phyloP scores from a whole-genome alignment of 2,329 filamentous ascomycete species.

The Ophiostoma australiae region DNA sequence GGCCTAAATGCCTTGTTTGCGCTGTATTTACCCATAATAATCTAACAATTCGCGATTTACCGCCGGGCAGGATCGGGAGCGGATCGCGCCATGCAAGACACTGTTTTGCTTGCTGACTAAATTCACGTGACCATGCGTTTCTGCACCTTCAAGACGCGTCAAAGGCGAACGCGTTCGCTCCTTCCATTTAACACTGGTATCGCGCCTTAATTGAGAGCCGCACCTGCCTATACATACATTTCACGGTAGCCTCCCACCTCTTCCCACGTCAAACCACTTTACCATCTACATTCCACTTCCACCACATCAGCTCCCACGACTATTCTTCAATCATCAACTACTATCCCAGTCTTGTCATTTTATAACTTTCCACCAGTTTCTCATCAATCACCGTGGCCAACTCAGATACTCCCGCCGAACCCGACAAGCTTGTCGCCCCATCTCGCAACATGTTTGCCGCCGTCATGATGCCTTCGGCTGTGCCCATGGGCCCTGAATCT shows the following conservation, averaged over 20 bases:
- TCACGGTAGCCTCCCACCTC: not conserved
- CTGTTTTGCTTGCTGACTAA: not conserved
- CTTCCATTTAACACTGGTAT: not conserved
- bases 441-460: constrained; percentile 24
- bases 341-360: not conserved
- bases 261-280: not conserved
- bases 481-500: constrained; percentile 32
- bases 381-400: constrained; percentile 1
- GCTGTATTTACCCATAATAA: not conserved
- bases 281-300: not conserved
- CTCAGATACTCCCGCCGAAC: not conserved
- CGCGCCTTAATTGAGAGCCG: not conserved
- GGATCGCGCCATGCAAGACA: not conserved
- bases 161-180: not conserved
- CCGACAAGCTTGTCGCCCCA: constrained; percentile 16
- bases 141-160: constrained; percentile 18
- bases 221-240: not conserved
- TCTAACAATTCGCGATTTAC: not conserved
- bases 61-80: constrained; percentile 22
- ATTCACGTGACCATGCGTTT: constrained; percentile 18
- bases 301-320: not conserved
- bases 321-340: not conserved
- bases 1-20: not conserved
- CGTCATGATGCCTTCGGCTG: constrained; percentile 20
- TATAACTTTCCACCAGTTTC: not conserved